Evolutionary conservation across 2,329 filamentous ascomycete genomes (phyloP), one percentile per base, ranked within the genome.

Genomic region (Ambrosiella xylebori): DNA sequence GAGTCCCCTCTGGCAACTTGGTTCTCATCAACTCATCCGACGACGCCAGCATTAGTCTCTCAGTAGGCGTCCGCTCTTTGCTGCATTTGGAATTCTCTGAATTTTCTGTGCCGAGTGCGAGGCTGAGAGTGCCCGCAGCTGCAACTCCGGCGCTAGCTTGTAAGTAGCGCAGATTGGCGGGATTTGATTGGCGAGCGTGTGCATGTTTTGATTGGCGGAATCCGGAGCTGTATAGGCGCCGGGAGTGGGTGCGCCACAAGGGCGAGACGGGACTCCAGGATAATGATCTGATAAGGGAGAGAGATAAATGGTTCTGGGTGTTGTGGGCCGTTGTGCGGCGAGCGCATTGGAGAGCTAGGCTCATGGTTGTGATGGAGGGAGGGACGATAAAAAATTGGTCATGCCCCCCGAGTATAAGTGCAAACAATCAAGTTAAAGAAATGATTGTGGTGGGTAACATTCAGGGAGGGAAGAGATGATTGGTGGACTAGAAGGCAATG

Each of bases 1-100:
- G 73, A 37, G 84, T 75, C 59, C 82, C 74, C 4, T 82, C 75
- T 1, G 79, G 75, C 1, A 90, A 77, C 40, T 77, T 76, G 65
- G 86, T 87, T 59, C 76, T 75, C 40, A 95, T 80, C 71, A 96
- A 91, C 58, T 82, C 73, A 47, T 86, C 76, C 41, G 90, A 96
- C 1, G 77, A 81, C 67, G 89, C 80, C 12, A 96, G 78, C 91
- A 96, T 96, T 63, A 88, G 85, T 69, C 79, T 79, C 71, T 96
- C 90, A 35, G 56, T 56, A 5, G 59, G 58, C 7, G 58, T 60
- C 8, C 54, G 54, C 11, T 60, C 54, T 27, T 60, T 57, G 1
- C 19, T 47, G 3, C 9, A 7, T 13, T 17, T 36, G 7, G 7
- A 7, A 15, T 19, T 11, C n/a, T 17, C 45, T 13, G 44, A 47